Base-by-base conservation (phyloP, 225 moss, liverwort and hornwort genomes). In the Marchantia polymorpha region DNA sequence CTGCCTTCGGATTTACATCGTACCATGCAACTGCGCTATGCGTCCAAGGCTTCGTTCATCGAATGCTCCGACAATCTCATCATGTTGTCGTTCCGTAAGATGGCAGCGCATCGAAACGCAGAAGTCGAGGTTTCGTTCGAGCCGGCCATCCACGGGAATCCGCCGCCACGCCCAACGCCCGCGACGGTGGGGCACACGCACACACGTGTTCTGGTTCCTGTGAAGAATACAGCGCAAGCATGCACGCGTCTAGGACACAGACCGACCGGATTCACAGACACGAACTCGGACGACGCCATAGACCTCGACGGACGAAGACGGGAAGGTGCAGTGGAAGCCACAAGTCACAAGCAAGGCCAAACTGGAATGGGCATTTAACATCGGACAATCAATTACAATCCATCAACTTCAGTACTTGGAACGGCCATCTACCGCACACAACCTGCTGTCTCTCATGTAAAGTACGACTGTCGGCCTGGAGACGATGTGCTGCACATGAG, bases 341-440 rank as follows among this genome's bases (percentile, higher is more conserved):
- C 51, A 72, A 13, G 23, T 52, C 72, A 72, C 72, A 52, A 52
- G 26, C 72, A 72, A 72, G 72, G 26, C 52, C 52, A 72, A 51
- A 52, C 72, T 46, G 72, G 4, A 54, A 25, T 73, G 4, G 30
- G 54, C 73, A 73, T 52, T 39, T 73, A 69, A 73, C 27, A n/a
- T 16, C 53, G 27, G 52, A 73, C 73, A 54, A 26, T 54, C 52
- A 26, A 54, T 14, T 54, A 73, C 53, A 29, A 53, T 54, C 46
- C 26, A 73, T 54, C 73, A 53, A 27, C 73, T 54, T 73, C 73
- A 27, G 54, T 73, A 73, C 12, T 53, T 73, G 23, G 72, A 72
- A 72, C 26, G 27, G 20, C 53, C 52, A 10, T 73, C 73, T 54
- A 54, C 53, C 25, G 10, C 23, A n/a, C 26, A 54, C 52, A 27